These are phyloP conservation scores for Acacia crassicarpa DNA, from an alignment of 306 rosid genomes.

Conservation along the genomic window DNA sequence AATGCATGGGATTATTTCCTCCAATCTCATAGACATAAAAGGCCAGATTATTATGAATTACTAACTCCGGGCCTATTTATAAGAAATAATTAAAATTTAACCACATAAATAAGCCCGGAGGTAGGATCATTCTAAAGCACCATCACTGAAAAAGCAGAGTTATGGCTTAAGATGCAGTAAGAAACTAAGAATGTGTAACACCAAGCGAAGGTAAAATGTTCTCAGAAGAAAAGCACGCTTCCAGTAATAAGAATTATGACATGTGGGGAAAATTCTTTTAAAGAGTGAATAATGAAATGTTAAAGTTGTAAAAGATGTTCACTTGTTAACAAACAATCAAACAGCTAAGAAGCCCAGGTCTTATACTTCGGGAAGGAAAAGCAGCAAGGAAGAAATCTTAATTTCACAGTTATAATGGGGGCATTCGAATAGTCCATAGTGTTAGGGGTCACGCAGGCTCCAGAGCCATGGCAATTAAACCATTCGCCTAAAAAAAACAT, in stretches of 20 bases:
- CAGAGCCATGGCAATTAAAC: neutral
- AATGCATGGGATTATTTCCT: slow-evolving; percentile 19
- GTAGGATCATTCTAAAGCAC: too few species aligned
- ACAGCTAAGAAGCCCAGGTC: neutral
- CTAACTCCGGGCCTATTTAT: too few species aligned
- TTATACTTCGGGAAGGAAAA: neutral
- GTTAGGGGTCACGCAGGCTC: neutral
- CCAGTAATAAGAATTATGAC: neutral
- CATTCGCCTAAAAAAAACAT: neutral
- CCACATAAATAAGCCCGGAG: too few species aligned
- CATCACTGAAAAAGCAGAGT: too few species aligned
- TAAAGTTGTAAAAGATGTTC: neutral
- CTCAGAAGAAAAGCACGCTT: neutral
- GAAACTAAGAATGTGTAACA: neutral
- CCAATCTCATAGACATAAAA: neutral
- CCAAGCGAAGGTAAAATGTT: neutral
- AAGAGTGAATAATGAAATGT: neutral
- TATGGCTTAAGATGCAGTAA: neutral
- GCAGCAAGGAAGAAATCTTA: neutral
- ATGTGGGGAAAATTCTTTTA: neutral
- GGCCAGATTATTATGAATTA: too few species aligned
- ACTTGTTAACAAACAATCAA: neutral
- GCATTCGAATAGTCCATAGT: slow-evolving; percentile 7
- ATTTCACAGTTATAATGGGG: neutral
- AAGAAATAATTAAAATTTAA: too few species aligned